Percentiles rank a stretch among this genome's conserved stretches.
Conservation (phyloP, 2,329 filamentous ascomycete genomes). For the Fusarium buxicola region DNA sequence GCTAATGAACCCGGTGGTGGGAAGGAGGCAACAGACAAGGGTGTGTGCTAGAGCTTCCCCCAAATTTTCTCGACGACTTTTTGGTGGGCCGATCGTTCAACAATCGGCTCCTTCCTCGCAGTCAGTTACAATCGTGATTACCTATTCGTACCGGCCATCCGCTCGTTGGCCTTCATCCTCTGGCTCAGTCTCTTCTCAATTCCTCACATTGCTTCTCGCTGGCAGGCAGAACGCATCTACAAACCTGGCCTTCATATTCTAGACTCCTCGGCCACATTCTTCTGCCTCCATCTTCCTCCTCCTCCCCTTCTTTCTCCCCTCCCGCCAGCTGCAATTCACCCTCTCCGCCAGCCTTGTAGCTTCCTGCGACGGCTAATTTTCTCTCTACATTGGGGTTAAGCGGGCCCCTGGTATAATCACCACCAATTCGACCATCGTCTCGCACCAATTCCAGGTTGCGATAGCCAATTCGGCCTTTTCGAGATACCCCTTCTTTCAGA, state of each 20-base stretch:
- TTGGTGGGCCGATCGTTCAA: constrained; percentile 53
- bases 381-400: constrained; percentile 43
- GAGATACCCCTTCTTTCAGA: constrained; percentile 48
- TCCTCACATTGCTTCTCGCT: constrained; percentile 43
- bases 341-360: constrained; percentile 42
- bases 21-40: constrained; percentile 36
- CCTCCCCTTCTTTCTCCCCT: constrained; percentile 30
- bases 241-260: constrained; percentile 44
- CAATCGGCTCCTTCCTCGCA: constrained; percentile 49
- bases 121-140: constrained; percentile 46
- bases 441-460: constrained; percentile 43
- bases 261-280: constrained; percentile 40
- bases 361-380: constrained; percentile 43
- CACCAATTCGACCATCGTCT: constrained; percentile 36
- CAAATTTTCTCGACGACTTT: constrained; percentile 50
- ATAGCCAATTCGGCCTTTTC: constrained; percentile 45
- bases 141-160: constrained; percentile 43
- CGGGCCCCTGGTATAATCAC: constrained; percentile 43
- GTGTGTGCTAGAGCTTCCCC: constrained; percentile 46
- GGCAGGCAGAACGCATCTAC: constrained; percentile 43
- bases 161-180: constrained; percentile 32
- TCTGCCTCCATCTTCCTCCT: constrained; percentile 41
- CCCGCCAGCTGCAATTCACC: constrained; percentile 42
- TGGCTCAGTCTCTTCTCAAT: constrained; percentile 41
- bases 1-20: constrained; percentile 24